Conservation (phyloP, 345 rosid genomes). For the Euclidium syriacum region DNA sequence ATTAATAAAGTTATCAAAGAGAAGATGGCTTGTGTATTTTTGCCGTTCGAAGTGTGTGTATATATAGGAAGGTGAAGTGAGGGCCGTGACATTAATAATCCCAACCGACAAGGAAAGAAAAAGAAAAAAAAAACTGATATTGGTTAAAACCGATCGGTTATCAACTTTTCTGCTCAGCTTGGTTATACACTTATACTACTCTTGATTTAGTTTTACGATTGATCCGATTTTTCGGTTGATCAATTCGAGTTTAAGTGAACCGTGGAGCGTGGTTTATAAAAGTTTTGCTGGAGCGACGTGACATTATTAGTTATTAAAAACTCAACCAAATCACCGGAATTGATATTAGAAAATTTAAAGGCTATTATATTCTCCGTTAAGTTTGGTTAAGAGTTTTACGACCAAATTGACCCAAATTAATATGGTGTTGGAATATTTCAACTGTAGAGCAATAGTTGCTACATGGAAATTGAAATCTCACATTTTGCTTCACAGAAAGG, state of each 20-base stretch:
- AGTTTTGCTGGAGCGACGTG: slow-evolving; percentile 2
- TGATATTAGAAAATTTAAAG: background rate
- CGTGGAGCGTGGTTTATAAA: background rate
- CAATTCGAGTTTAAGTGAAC: background rate
- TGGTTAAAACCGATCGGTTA: background rate
- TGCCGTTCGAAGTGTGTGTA: slow-evolving; percentile 10
- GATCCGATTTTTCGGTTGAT: background rate
- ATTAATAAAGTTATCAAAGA: background rate
- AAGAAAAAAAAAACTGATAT: background rate
- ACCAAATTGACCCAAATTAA: background rate
- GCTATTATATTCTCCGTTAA: background rate
- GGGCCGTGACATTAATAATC: slow-evolving; percentile 19
- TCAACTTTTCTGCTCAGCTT: background rate
- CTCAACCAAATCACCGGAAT: background rate
- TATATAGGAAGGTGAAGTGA: slow-evolving; percentile 17
- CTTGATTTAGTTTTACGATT: background rate
- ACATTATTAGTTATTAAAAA: background rate
- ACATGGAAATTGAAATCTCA: background rate
- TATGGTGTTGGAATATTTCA: background rate
- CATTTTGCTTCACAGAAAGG: background rate
- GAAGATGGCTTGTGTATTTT: background rate
- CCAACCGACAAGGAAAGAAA: slow-evolving; percentile 6
- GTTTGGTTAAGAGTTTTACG: background rate
- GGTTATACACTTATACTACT: no score
- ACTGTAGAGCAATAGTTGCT: background rate